Conservation (phyloP, 306 rosid genomes). For the Potentilla sterilis region DNA sequence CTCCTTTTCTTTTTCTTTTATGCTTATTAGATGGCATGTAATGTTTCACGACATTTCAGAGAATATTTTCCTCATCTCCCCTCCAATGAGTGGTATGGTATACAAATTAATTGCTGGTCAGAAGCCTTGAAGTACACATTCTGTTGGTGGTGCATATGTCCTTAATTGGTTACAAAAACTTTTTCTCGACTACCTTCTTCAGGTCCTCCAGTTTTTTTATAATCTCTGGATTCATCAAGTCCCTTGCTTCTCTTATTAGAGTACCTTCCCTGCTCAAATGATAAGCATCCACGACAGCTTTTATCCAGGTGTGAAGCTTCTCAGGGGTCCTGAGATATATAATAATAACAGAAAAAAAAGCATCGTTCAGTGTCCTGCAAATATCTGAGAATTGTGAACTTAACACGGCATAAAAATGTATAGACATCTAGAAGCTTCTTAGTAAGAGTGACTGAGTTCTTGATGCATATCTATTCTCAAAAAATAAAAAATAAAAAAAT, state of each 20-base stretch:
- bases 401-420: not conserved
- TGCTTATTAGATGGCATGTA: too few relatives aligned
- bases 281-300: constrained; percentile 69
- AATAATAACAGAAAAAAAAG: constrained; percentile 10
- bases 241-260: constrained; percentile 81
- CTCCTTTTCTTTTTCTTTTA: too few relatives aligned
- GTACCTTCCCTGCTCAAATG: constrained; percentile 78
- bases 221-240: constrained; percentile 80
- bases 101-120: too few relatives aligned
- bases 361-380: not conserved
- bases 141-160: not conserved
- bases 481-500: too few relatives aligned
- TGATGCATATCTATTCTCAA: constrained; percentile 11
- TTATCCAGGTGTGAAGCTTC: constrained; percentile 75
- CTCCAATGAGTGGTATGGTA: too few relatives aligned
- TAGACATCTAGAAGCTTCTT: not conserved
- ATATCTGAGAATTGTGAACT: not conserved
- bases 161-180: constrained; percentile 52
- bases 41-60: too few relatives aligned
- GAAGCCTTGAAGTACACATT: too few relatives aligned
- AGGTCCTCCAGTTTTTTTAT: constrained; percentile 69
- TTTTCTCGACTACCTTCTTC: constrained; percentile 53
- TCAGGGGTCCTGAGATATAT: constrained; percentile 63
- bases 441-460: constrained; percentile 5
- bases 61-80: too few relatives aligned